Evolutionary conservation across 305 asterid species (phyloP), one percentile per base, ranked within the genome.

Genomic region (Petunia hybrid): DNA sequence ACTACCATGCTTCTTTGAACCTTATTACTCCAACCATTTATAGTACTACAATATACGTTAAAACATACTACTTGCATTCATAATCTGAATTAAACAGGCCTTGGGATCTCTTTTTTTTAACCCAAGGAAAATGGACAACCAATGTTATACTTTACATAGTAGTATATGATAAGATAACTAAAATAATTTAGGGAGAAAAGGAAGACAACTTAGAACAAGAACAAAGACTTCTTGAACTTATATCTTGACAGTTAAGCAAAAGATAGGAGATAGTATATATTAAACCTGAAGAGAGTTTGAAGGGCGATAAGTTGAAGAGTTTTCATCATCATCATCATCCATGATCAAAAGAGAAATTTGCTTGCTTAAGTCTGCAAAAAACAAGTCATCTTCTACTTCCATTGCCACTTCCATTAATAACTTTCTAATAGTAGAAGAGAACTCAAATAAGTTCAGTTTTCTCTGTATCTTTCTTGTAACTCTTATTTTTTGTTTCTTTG

Each of bases 311-410:
- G 83, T 57, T 39, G 85, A 83, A 4, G 90, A 77, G 59, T 35
- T 77, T 41, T 61, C 35, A 59, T 82, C 87, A 76, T 88, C 91
- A 16, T 87, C 94, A 57, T 95, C 99, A 82, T 95, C 98, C 99
- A 92, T 90, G 80, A 93, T 89, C 7, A 93, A 86, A 46, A 92
- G 95, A 82, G 97, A 92, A 76, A 95, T 92, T 85, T 86, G 94
- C 74, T 82, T 89, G 90, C 97, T 93, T 87, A 95, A 84, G 74
- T 95, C 97, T 83, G 93, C 95, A 86, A 88, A 95, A 87, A 88
- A 90, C 4, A 89, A 87, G 87, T 92, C 99, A 87, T 95, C 98
- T 62, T 95, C 99, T 53, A 89, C 80, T 63, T 93, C 97, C 61
- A 87, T 83, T 46, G 87, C 83, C 53, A 83, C 90, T 81, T 90